Evolutionary conservation across 73 alveolate species (phyloP).

Genomic region (Paramecium tetraurelia): DNA sequence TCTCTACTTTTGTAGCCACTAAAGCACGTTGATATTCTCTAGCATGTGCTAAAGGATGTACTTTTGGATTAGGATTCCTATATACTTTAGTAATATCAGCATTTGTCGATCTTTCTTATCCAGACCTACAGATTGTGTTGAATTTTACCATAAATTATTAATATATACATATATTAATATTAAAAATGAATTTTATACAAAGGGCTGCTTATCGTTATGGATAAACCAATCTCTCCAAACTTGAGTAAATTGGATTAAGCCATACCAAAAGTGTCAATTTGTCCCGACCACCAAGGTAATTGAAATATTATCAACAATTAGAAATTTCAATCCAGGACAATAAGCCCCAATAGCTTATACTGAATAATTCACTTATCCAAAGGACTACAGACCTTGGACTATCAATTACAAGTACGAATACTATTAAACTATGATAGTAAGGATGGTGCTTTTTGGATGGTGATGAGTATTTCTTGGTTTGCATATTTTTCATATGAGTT

Average conservation of each 20-base stretch:
- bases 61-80: slow-evolving; percentile 57
- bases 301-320: not conserved
- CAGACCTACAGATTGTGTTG: slow-evolving; percentile 58
- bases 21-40: slow-evolving; percentile 64
- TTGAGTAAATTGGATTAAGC: not conserved
- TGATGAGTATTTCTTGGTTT: not conserved
- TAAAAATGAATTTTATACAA: not conserved
- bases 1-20: slow-evolving; percentile 59
- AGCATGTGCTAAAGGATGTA: slow-evolving; percentile 56
- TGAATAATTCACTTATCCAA: not conserved
- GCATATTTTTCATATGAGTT: not conserved
- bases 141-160: slow-evolving; percentile 58
- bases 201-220: slow-evolving; percentile 24
- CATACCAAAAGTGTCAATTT: not conserved
- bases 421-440: not conserved
- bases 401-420: not conserved
- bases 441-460: not conserved
- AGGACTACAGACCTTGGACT: slow-evolving; percentile 20
- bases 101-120: slow-evolving; percentile 43
- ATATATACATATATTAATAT: not conserved
- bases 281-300: not conserved
- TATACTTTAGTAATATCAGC: slow-evolving; percentile 55
- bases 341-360: not conserved
- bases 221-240: not conserved
- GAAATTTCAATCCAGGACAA: slow-evolving; percentile 19